Evolutionary conservation across 23 red algal species (phyloP).

Genomic region (Cyanidioschyzon merolae): DNA sequence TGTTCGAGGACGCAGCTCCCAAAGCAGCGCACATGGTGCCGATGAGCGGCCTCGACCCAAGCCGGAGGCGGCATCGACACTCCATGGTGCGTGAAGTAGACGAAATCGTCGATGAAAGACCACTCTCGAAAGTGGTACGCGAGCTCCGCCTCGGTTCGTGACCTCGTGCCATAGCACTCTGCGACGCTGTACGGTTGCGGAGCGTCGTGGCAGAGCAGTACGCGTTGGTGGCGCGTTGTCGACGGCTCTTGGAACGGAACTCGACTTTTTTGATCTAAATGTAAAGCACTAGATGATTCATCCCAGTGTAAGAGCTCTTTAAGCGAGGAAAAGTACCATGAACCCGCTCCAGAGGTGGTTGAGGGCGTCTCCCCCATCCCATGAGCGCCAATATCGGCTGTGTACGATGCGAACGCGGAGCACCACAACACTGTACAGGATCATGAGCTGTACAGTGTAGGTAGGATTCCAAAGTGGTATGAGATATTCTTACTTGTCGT

Average conservation of each 20-base stretch:
- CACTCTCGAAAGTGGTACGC: constrained; percentile 56
- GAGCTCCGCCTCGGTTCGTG: neutral
- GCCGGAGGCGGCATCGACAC: constrained; percentile 49
- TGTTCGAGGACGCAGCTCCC: constrained; percentile 65
- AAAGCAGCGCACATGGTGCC: constrained; percentile 42
- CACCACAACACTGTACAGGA: too few species aligned
- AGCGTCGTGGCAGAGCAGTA: constrained; percentile 5
- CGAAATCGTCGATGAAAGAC: constrained; percentile 76
- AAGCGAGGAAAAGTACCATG: neutral
- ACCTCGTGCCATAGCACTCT: neutral
- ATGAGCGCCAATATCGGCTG: too few species aligned
- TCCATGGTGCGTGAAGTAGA: constrained; percentile 60
- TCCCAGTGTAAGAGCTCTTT: constrained; percentile 6
- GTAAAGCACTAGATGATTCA: neutral
- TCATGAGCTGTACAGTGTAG: too few species aligned
- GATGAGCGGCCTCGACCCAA: constrained; percentile 61
- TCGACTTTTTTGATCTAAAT: neutral
- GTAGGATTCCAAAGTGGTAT: too few species aligned
- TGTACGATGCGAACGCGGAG: too few species aligned
- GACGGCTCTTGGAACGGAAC: neutral
- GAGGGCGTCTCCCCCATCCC: neutral
- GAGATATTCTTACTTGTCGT: too few species aligned
- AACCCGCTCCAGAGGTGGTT: neutral
- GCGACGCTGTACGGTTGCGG: neutral
- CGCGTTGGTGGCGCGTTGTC: neutral